A percentile compares a stretch with the other conserved stretches of the same genome.
Evolutionary conservation across 306 rosid species (phyloP).

Genomic region (Gleditsia sinensis): DNA sequence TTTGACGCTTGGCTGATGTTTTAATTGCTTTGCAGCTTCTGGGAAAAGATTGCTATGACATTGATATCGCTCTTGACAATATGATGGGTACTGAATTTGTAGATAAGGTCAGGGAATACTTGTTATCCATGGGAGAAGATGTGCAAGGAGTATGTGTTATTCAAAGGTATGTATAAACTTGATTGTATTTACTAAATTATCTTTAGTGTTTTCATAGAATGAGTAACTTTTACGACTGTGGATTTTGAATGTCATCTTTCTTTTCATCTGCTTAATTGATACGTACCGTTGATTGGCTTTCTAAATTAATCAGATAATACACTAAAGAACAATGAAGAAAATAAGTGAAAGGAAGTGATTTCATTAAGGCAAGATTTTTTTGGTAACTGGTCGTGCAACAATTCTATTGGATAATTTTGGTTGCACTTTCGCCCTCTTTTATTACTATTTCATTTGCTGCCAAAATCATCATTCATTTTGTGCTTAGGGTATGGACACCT

Average conservation of each 20-base stretch:
- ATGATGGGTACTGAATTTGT: constrained; percentile 93
- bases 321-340: background rate
- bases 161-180: constrained; percentile 51
- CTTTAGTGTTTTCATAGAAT: background rate
- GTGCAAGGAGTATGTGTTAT: constrained; percentile 88
- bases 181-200: background rate
- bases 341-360: background rate
- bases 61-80: constrained; percentile 84
- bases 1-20: background rate
- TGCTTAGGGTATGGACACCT: background rate
- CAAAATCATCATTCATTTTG: background rate
- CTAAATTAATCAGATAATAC: background rate
- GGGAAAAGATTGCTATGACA: constrained; percentile 87
- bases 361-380: background rate
- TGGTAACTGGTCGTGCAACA: background rate
- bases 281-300: background rate
- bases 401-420: background rate
- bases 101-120: constrained; percentile 72
- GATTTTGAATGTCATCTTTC: background rate
- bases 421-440: background rate
- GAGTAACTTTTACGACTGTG: background rate
- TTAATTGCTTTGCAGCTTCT: constrained; percentile 62
- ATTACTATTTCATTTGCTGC: background rate
- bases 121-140: constrained; percentile 73
- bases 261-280: background rate